Evolutionary conservation across 805 yeast species (phyloP).

Genomic region (Ogataea kodamae): DNA sequence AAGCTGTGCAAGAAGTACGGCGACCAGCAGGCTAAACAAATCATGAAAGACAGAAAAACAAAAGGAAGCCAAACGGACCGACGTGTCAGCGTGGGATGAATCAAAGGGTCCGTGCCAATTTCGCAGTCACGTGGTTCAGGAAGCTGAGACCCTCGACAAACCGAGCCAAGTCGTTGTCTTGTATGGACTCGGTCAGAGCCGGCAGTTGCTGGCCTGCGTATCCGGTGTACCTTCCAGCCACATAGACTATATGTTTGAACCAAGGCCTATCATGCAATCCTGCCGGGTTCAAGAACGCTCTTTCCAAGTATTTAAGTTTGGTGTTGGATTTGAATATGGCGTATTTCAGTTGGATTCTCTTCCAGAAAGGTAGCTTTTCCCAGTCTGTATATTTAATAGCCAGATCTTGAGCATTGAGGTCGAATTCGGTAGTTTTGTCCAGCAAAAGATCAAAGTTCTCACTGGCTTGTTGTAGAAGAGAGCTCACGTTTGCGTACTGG

Average conservation of each 20-base stretch:
- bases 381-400: slow-evolving; percentile 23
- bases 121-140: slow-evolving; percentile 17
- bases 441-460: slow-evolving; percentile 27
- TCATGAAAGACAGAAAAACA: slow-evolving; percentile 31
- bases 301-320: slow-evolving; percentile 41
- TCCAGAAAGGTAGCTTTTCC: slow-evolving; percentile 25
- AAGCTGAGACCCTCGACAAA: slow-evolving; percentile 28
- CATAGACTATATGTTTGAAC: slow-evolving; percentile 58
- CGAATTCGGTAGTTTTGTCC: slow-evolving; percentile 26
- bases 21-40: slow-evolving; percentile 46
- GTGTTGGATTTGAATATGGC: slow-evolving; percentile 34
- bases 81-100: slow-evolving; percentile 24
- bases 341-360: slow-evolving; percentile 27
- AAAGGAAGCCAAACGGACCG: slow-evolving; percentile 29
- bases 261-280: slow-evolving; percentile 52
- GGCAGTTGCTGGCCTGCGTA: slow-evolving; percentile 58
- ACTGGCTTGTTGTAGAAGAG: slow-evolving; percentile 29
- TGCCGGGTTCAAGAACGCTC: slow-evolving; percentile 41
- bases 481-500: slow-evolving; percentile 7
- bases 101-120: slow-evolving; percentile 9
- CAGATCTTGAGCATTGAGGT: slow-evolving; percentile 20
- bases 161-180: slow-evolving; percentile 39
- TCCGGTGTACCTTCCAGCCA: slow-evolving; percentile 59
- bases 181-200: slow-evolving; percentile 51
- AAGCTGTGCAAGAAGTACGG: slow-evolving; percentile 62